Percentiles rank a stretch among this genome's conserved stretches.
These are phyloP conservation scores for Neofusicoccum parvum DNA, from an alignment of 2,329 filamentous ascomycete genomes.

Conservation along the genomic window DNA sequence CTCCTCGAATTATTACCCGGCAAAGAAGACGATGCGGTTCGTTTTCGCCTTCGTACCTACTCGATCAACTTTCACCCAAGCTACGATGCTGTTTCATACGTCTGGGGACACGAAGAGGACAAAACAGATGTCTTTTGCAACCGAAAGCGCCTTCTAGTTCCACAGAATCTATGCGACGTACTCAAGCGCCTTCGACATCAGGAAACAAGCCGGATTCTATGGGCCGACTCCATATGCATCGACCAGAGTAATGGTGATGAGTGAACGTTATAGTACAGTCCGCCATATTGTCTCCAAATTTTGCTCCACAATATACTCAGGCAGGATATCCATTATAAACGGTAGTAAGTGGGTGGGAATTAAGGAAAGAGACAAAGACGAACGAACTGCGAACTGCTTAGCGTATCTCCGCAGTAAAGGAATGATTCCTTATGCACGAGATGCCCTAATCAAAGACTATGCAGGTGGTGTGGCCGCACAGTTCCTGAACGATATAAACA, in stretches of 20 bases:
- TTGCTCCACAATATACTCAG: neutral
- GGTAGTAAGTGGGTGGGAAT: too few species aligned
- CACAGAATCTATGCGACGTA: neutral
- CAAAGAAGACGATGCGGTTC: neutral
- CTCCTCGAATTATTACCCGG: neutral
- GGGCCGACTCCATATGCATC: slow-evolving; percentile 24
- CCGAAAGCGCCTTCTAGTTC: neutral
- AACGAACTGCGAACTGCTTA: too few species aligned
- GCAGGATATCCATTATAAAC: too few species aligned
- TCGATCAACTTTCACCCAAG: neutral
- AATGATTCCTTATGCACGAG: neutral
- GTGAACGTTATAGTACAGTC: slow-evolving; percentile 21
- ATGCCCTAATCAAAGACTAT: too few species aligned
- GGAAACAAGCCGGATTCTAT: slow-evolving; percentile 5
- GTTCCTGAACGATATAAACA: too few species aligned
- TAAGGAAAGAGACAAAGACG: too few species aligned
- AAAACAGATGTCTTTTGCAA: neutral
- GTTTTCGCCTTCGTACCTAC: neutral
- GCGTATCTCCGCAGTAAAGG: too few species aligned
- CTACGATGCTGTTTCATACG: slow-evolving; percentile 8
- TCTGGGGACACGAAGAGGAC: slow-evolving; percentile 1
- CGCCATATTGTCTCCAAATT: slow-evolving; percentile 19
- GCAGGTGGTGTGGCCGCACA: too few species aligned
- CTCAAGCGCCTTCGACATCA: neutral
- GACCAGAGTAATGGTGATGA: slow-evolving; percentile 11